These are phyloP conservation scores for Erigeron canadensis DNA, from an alignment of 129 eudicot species.

Conservation along the genomic window DNA sequence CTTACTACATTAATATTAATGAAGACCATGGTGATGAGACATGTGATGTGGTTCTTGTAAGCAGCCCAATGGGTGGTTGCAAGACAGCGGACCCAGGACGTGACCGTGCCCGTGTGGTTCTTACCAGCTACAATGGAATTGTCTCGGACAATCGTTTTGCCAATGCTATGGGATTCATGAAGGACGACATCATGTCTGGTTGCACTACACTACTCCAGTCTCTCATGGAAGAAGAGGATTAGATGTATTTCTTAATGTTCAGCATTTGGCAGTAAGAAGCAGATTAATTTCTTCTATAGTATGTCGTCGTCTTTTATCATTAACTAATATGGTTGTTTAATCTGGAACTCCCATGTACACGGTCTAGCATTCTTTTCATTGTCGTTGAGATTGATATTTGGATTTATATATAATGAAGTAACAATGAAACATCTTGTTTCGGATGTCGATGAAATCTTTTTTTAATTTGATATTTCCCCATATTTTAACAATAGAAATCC, in stretches of 20 bases:
- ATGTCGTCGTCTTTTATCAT: background rate
- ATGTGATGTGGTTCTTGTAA: constrained; percentile 56
- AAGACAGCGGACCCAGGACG: constrained; percentile 54
- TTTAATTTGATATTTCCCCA: no score
- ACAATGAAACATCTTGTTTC: constrained; percentile 27
- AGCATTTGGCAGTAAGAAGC: constrained; percentile 10
- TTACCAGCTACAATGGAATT: constrained; percentile 62
- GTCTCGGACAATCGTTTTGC: constrained; percentile 45
- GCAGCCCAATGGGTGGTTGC: constrained; percentile 59
- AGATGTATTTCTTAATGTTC: constrained; percentile 7
- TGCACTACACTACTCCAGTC: constrained; percentile 50
- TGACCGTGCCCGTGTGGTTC: constrained; percentile 56
- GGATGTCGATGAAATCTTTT: background rate
- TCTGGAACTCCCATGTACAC: constrained; percentile 6
- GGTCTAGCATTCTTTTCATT: constrained; percentile 22
- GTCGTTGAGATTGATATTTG: constrained; percentile 22
- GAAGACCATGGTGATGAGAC: constrained; percentile 54
- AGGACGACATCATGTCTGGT: constrained; percentile 45
- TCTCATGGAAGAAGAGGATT: constrained; percentile 45
- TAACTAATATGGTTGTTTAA: background rate
- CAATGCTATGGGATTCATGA: constrained; percentile 62
- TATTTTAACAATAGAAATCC: background rate
- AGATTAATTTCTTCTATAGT: constrained; percentile 20
- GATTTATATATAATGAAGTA: constrained; percentile 19
- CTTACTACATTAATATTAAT: constrained; percentile 40